Evolutionary conservation across 1,284 basidiomycete species (phyloP), one percentile per base, ranked within the genome.

Genomic region (Naganishia sp.): DNA sequence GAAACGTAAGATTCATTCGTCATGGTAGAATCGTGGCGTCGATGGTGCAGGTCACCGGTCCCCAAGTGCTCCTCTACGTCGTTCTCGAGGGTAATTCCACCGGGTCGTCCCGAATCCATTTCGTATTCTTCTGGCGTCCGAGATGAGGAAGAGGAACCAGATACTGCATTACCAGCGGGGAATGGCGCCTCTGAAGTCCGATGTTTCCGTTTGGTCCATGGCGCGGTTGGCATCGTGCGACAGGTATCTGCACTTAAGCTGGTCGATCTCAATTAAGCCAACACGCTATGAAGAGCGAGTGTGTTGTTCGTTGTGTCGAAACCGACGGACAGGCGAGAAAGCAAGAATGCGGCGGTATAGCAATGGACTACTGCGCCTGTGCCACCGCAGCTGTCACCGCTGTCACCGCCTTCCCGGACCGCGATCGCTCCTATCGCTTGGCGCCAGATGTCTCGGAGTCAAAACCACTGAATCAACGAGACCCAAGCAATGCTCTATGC

Each of bases 131-230:
- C 43, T 17, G 23, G 25, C 6, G 13, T 39, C 23, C 54, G 54
- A 56, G 41, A 56, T 2, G 54, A 56, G 11, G 21, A 28, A 17
- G 35, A 23, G 11, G 54, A 56, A 18, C 41, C 21, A n/a, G 54
- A 17, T 10, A 41, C 54, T 45, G 54, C 15, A 41, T 56, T 25
- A 45, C 43, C 54, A 25, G 23, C n/a, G 39, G 54, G 54, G 18
- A 56, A 56, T 10, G 41, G 54, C 4, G 54, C 54, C 17, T 56
- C 54, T 17, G 54, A 56, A 4, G 54, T 56, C 15, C 54, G 41
- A 42, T 56, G 54, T 56, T 56, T 56, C 13, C 54, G 54, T 23
- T 56, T 56, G 4, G 23, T 28, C 54, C 41, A 45, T 28, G 54
- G 41, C 15, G 43, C 21, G 18, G 39, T 25, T 23, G 41, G 21